Conservation (phyloP, 2,329 filamentous ascomycete genomes). For the Colletotrichum ledebouriae region DNA sequence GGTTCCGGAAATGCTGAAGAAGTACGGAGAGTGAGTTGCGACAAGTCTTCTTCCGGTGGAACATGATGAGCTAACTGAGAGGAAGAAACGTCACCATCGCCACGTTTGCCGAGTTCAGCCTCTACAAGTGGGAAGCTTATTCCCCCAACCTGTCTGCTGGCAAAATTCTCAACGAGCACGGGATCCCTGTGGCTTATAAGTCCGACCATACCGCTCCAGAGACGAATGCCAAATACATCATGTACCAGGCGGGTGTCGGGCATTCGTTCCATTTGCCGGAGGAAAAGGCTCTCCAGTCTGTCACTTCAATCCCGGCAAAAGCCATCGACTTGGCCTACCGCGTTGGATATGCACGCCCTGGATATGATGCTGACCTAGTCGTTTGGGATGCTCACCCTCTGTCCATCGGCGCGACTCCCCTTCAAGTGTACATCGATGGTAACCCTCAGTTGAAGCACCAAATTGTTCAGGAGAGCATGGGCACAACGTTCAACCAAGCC, state of each 20-base stretch:
- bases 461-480: constrained; percentile 49
- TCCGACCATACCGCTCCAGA: constrained; percentile 54
- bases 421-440: constrained; percentile 64
- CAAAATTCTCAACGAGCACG: constrained; percentile 55
- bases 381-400: constrained; percentile 64
- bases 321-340: constrained; percentile 58
- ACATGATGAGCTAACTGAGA: constrained; percentile 26
- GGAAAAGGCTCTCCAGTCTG: constrained; percentile 56
- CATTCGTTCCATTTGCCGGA: constrained; percentile 58
- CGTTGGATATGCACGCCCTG: constrained; percentile 58
- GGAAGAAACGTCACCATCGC: constrained; percentile 56
- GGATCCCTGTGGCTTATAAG: constrained; percentile 59
- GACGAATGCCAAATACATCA: constrained; percentile 57
- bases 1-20: constrained; percentile 56
- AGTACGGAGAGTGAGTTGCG: constrained; percentile 47
- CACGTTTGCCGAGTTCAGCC: constrained; percentile 56
- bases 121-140: constrained; percentile 60
- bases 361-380: constrained; percentile 65
- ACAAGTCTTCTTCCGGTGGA: constrained; percentile 32
- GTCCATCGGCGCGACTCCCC: constrained; percentile 58
- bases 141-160: constrained; percentile 55
- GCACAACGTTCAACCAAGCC: constrained; percentile 34
- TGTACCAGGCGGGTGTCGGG: constrained; percentile 57
- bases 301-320: constrained; percentile 61
- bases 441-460: constrained; percentile 51